phyloP scores from a whole-genome alignment of 306 rosid species.

The Malus orientalis region DNA sequence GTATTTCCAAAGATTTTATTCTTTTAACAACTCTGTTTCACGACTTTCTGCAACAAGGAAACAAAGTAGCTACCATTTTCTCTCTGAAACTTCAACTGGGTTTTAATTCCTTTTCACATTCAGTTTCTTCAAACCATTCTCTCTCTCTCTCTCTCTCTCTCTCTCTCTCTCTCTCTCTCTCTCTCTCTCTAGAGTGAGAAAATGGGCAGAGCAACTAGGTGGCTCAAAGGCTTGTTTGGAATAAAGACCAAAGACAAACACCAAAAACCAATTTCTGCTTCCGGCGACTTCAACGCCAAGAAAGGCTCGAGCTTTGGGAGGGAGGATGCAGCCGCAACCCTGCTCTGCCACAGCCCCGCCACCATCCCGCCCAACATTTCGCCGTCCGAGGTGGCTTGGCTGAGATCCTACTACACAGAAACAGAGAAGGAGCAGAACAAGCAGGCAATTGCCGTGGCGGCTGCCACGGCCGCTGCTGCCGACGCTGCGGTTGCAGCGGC shows the following conservation, averaged over 20 bases:
- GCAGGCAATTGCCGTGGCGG: constrained; percentile 90
- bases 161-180: not conserved
- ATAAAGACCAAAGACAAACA: constrained; percentile 40
- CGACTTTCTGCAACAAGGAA: constrained; percentile 36
- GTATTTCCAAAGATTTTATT: constrained; percentile 10
- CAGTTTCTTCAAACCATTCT: constrained; percentile 13
- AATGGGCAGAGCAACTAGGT: constrained; percentile 75
- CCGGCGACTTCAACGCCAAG: constrained; percentile 13
- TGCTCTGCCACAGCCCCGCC: constrained; percentile 51
- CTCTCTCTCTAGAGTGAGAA: not conserved
- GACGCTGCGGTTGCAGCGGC: constrained; percentile 89
- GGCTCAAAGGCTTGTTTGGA: constrained; percentile 73
- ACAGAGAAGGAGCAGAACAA: constrained; percentile 69
- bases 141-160: not conserved
- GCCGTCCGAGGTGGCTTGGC: constrained; percentile 73
- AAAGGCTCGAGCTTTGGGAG: constrained; percentile 20
- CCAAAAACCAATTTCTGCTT: constrained; percentile 21
- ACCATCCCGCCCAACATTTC: constrained; percentile 80
- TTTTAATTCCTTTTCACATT: constrained; percentile 7
- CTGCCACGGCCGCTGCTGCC: constrained; percentile 79
- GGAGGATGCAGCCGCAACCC: constrained; percentile 1
- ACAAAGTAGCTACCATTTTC: constrained; percentile 2
- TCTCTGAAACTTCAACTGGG: not conserved
- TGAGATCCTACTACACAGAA: constrained; percentile 48
- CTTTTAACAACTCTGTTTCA: constrained; percentile 29